phyloP scores from a whole-genome alignment of 176 grass and related monocot genomes.

The sorghum (Sorghum bicolor) region DNA sequence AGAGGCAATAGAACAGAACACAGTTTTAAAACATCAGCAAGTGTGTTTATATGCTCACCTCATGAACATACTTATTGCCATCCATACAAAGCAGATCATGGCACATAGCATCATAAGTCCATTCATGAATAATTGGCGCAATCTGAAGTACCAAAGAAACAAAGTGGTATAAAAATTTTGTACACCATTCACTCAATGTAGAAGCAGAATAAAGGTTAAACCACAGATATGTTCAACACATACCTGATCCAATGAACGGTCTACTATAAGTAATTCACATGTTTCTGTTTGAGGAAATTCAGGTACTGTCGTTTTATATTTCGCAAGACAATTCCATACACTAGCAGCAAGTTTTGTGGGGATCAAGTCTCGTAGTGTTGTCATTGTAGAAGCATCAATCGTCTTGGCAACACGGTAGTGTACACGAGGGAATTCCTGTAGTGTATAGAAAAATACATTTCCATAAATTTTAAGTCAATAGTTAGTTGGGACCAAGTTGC shows the following conservation, averaged over 20 bases:
- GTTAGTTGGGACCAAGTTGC: not conserved
- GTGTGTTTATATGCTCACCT: slow-evolving; percentile 46
- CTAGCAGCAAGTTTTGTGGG: slow-evolving; percentile 92
- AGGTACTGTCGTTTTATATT: slow-evolving; percentile 65
- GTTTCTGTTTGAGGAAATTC: slow-evolving; percentile 86
- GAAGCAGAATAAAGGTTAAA: not conserved
- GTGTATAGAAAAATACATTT: slow-evolving; percentile 24
- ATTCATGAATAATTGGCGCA: slow-evolving; percentile 96
- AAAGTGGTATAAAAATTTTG: not conserved
- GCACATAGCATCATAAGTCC: slow-evolving; percentile 99
- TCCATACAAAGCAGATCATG: slow-evolving; percentile 92
- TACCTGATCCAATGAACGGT: slow-evolving; percentile 93
- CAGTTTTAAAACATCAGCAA: slow-evolving; percentile 5
- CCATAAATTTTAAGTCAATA: not conserved
- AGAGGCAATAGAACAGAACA: not conserved
- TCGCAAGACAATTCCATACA: slow-evolving; percentile 73
- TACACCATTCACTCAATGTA: not conserved
- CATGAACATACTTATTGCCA: slow-evolving; percentile 90
- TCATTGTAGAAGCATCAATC: slow-evolving; percentile 72
- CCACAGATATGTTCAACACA: not conserved
- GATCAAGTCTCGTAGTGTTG: slow-evolving; percentile 74
- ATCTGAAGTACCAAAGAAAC: slow-evolving; percentile 55
- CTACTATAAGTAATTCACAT: slow-evolving; percentile 95
- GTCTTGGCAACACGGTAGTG: slow-evolving; percentile 85
- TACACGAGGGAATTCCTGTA: slow-evolving; percentile 88